Evolutionary conservation across 306 rosid species (phyloP).

Genomic region (Phaseolus lunatus): DNA sequence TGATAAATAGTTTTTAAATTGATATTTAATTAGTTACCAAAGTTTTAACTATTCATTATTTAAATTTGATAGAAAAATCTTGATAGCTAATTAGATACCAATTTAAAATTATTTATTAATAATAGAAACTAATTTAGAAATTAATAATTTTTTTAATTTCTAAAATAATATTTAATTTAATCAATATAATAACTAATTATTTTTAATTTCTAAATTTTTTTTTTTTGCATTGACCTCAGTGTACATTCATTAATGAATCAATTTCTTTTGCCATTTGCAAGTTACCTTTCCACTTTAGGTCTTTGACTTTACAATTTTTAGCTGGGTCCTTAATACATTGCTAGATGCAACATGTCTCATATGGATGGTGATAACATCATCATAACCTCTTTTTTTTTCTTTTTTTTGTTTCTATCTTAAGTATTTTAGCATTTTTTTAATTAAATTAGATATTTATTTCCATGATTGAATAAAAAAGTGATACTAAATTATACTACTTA

Average conservation of each 20-base stretch:
- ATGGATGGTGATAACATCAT: neutral
- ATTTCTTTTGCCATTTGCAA: neutral
- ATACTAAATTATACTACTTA: neutral
- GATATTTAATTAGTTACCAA: too few species aligned
- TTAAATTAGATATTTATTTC: neutral
- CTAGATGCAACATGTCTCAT: conserved; percentile 23
- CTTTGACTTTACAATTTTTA: conserved; percentile 4
- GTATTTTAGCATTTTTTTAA: neutral
- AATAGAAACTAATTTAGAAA: too few species aligned
- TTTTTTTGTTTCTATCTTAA: neutral
- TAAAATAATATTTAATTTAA: too few species aligned
- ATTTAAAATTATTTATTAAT: too few species aligned
- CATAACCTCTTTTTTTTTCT: neutral
- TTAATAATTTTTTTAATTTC: too few species aligned
- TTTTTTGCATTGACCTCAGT: conserved; percentile 27
- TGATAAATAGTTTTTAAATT: too few species aligned
- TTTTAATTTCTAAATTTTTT: too few species aligned
- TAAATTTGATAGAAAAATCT: too few species aligned
- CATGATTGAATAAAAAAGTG: neutral
- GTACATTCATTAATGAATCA: neutral
- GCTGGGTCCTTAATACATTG: neutral
- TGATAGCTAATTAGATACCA: too few species aligned
- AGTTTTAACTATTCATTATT: too few species aligned
- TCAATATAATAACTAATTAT: too few species aligned
- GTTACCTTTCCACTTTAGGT: neutral